phyloP scores from a whole-genome alignment of 2,329 filamentous ascomycete species.

The Pseudogymnoascus destructans region DNA sequence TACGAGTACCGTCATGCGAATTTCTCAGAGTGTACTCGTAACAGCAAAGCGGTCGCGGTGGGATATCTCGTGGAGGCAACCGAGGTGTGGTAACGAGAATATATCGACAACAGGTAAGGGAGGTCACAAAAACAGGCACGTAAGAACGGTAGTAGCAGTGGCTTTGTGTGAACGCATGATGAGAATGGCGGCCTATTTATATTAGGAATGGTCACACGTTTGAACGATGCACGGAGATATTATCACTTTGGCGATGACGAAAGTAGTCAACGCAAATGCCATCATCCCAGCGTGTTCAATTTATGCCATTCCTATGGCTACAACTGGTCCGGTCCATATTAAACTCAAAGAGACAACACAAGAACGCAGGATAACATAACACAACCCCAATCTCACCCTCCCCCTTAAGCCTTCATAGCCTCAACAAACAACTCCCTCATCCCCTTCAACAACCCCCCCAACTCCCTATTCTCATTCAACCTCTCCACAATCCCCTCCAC shows the following conservation, averaged over 20 bases:
- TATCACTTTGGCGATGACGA: neutral
- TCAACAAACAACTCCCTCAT: slow-evolving; percentile 71
- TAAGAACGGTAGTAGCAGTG: no score
- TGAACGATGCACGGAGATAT: neutral
- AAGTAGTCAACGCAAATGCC: neutral
- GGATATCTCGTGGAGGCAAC: neutral
- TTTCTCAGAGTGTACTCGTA: neutral
- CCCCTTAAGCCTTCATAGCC: slow-evolving; percentile 33
- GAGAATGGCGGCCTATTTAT: neutral
- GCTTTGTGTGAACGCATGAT: neutral
- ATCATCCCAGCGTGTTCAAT: neutral
- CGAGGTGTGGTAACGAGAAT: neutral
- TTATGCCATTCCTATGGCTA: neutral
- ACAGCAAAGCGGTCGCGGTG: neutral
- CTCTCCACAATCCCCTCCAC: slow-evolving; percentile 64
- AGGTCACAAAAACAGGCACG: neutral
- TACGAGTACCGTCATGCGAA: neutral
- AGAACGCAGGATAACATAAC: neutral
- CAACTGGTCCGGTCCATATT: neutral
- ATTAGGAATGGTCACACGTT: neutral
- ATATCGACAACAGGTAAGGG: neutral
- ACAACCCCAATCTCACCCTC: neutral
- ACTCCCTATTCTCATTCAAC: slow-evolving; percentile 68
- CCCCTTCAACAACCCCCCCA: slow-evolving; percentile 61
- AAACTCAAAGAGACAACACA: neutral